Evolutionary conservation across 768 basidiomycete genomes (phyloP).

Genomic region (Russula lepida): DNA sequence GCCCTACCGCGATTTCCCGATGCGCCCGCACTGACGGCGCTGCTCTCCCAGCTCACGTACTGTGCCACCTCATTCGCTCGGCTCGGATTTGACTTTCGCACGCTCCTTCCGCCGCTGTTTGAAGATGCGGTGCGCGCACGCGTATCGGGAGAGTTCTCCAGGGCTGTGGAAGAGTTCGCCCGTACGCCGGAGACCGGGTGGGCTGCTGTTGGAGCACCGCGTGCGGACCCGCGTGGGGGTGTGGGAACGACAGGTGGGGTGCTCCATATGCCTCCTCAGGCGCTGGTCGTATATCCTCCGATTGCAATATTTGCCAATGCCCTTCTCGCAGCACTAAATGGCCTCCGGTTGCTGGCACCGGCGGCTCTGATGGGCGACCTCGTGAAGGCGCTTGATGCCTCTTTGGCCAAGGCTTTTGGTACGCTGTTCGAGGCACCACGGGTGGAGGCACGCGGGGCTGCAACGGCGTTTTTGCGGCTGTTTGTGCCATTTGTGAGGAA

Average conservation of each 20-base stretch:
- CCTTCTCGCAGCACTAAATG: slow-evolving; percentile 66
- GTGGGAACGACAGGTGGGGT: slow-evolving; percentile 20
- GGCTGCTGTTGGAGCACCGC: slow-evolving; percentile 19
- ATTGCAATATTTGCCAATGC: slow-evolving; percentile 66
- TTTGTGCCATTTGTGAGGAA: slow-evolving; percentile 64
- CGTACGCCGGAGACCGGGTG: slow-evolving; percentile 8
- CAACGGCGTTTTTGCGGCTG: slow-evolving; percentile 49
- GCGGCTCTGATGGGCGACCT: slow-evolving; percentile 47
- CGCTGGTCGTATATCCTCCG: slow-evolving; percentile 65
- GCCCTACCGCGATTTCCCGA: slow-evolving; percentile 54
- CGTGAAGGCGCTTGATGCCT: slow-evolving; percentile 39
- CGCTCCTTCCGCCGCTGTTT: slow-evolving; percentile 58
- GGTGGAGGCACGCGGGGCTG: slow-evolving; percentile 31
- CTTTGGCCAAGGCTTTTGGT: slow-evolving; percentile 39
- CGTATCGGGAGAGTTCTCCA: slow-evolving; percentile 44
- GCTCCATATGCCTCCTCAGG: slow-evolving; percentile 60
- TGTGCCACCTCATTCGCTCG: slow-evolving; percentile 87
- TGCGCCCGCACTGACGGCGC: slow-evolving; percentile 57
- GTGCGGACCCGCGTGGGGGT: slow-evolving; percentile 18
- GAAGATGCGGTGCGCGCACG: slow-evolving; percentile 51
- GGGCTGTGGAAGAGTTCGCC: slow-evolving; percentile 28
- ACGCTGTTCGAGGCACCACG: slow-evolving; percentile 33
- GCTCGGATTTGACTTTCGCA: slow-evolving; percentile 86
- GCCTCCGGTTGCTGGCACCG: slow-evolving; percentile 74
- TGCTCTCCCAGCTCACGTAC: slow-evolving; percentile 90